Base-by-base conservation (phyloP, 495 filamentous ascomycete genomes). In the Tuber melanosporum region DNA sequence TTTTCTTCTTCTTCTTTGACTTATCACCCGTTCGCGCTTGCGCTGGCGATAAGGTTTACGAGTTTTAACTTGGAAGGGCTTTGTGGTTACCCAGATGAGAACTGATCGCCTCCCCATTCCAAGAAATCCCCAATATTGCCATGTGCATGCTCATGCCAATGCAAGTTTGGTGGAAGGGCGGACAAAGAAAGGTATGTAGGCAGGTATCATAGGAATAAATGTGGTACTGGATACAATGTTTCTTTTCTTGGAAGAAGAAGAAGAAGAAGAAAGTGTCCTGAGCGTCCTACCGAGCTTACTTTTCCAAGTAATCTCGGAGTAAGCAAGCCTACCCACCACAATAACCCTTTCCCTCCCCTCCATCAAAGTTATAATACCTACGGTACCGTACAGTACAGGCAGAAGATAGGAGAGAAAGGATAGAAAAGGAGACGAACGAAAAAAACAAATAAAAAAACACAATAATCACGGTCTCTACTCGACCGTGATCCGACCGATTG, bases 71-170 rank as follows among this genome's bases (percentile, higher is more conserved):
- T 32, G 32, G 32, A 32, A 32, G 32, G 32, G 32, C 32, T 32
- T 32, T 20, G 22, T 20, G 6, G 47, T 9, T 57, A 57, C 22
- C 52, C 52, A 62, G 52, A 14, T 14, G 52, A 62, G n/a, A 62
- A 62, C 52, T 62, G 52, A 62, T 32, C 52, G 22, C 3, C 17
- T 15, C 47, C 17, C n/a, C 52, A 22, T n/a, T 62, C 26, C 52
- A 62, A 62, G 22, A 62, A 62, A 62, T 62, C n/a, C 52, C 52
- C 52, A 62, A 62, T 62, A 62, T 32, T n/a, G 52, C 52, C n/a
- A 32, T 32, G 49, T 52, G 49, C 49, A 52, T 52, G 20, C 22
- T n/a, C n/a, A 52, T 9, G 49, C 4, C 10, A 20, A 52, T 52
- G 49, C 49, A 10, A 20, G 49, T 52, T 52, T 52, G 7, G 19